These are phyloP conservation scores for Mycogone perniciosa DNA, from an alignment of 2,329 filamentous ascomycete genomes.

Conservation along the genomic window DNA sequence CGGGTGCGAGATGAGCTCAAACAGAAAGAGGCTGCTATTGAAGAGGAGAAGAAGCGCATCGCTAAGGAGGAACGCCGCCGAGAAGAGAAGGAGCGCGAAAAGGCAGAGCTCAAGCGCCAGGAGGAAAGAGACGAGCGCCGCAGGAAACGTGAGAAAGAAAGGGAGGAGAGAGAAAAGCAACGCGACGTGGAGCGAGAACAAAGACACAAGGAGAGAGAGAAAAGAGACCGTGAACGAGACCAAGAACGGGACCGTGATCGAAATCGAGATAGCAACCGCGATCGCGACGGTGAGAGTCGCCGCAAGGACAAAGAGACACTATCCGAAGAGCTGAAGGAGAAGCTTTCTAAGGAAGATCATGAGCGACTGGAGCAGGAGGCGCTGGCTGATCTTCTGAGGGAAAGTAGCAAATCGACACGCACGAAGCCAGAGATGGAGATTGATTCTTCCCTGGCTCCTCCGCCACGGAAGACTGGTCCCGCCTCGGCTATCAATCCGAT, in stretches of 20 bases:
- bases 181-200: conserved; percentile 36
- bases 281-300: conserved; percentile 26
- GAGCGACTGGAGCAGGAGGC: conserved; percentile 53
- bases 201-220: conserved; percentile 33
- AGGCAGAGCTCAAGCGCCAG: conserved; percentile 44
- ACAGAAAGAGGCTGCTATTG: conserved; percentile 52
- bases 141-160: conserved; percentile 46
- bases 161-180: conserved; percentile 48
- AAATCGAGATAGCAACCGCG: conserved; percentile 23
- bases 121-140: conserved; percentile 45
- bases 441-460: conserved; percentile 49
- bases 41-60: conserved; percentile 55
- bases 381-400: conserved; percentile 51
- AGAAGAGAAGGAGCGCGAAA: conserved; percentile 42
- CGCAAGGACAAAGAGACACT: conserved; percentile 32
- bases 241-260: conserved; percentile 29
- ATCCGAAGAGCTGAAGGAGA: conserved; percentile 44
- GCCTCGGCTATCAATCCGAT: conserved; percentile 56
- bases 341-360: conserved; percentile 52
- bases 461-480: conserved; percentile 45
- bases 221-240: conserved; percentile 31
- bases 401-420: conserved; percentile 45
- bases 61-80: conserved; percentile 50
- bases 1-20: conserved; percentile 54
- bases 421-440: conserved; percentile 51